A percentile compares a stretch with the other conserved stretches of the same genome.
Evolutionary conservation across 768 basidiomycete genomes (phyloP).

Genomic region (Favolaschia claudopus): DNA sequence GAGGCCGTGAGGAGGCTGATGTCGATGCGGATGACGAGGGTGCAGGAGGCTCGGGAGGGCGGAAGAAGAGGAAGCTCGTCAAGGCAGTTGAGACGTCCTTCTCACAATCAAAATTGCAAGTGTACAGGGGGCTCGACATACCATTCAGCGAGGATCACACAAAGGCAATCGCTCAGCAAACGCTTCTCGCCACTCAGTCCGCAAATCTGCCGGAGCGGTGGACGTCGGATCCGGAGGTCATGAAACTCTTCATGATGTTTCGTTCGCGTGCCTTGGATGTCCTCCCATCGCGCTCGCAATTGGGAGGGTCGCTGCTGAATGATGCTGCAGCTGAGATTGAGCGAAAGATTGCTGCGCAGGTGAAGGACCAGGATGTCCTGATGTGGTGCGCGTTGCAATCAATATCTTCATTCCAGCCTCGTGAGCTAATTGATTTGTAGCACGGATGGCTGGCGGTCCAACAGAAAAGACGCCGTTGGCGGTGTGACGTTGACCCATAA

Average conservation of each 20-base stretch:
- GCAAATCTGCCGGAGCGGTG: constrained; percentile 18
- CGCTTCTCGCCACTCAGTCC: constrained; percentile 18
- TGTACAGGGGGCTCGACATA: constrained; percentile 21
- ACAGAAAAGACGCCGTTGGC: constrained; percentile 6
- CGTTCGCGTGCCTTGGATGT: constrained; percentile 10
- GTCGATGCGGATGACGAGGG: constrained; percentile 22
- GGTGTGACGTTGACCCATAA: constrained; percentile 10
- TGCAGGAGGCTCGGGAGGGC: background rate
- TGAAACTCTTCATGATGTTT: constrained; percentile 26
- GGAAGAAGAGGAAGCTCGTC: constrained; percentile 19
- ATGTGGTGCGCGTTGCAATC: constrained; percentile 4
- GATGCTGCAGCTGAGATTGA: constrained; percentile 9
- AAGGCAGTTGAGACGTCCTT: background rate
- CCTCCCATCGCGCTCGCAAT: constrained; percentile 9
- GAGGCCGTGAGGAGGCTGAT: background rate
- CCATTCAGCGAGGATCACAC: constrained; percentile 20
- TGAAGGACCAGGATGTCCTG: constrained; percentile 15
- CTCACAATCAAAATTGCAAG: constrained; percentile 17
- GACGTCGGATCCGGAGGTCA: constrained; percentile 14
- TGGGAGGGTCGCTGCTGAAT: constrained; percentile 12
- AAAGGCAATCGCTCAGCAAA: constrained; percentile 9
- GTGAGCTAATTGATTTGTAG: background rate
- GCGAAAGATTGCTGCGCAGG: constrained; percentile 1
- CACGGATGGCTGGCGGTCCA: constrained; percentile 20
- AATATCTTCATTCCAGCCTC: background rate